Conservation (phyloP, 140 eudicot genomes). For the Erigeron philadelphicus region DNA sequence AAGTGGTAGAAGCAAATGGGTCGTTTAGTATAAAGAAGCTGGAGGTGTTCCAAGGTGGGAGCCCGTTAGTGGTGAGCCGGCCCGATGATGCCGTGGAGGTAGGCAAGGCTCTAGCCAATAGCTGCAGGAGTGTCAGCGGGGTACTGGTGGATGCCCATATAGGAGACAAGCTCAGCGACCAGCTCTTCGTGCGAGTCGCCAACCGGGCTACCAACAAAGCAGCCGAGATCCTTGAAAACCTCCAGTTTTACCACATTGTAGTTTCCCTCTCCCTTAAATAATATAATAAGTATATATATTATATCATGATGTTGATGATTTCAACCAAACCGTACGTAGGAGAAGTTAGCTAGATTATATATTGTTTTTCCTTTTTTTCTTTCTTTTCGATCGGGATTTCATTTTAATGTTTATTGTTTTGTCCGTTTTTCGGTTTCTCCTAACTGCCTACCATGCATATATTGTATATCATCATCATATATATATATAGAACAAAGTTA, state of each 20-base stretch:
- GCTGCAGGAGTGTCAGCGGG: slow-evolving; percentile 82
- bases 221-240: slow-evolving; percentile 70
- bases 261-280: slow-evolving; percentile 71
- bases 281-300: too few relatives aligned
- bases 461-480: too few relatives aligned
- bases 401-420: too few relatives aligned
- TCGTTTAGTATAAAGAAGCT: slow-evolving; percentile 63
- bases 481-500: too few relatives aligned
- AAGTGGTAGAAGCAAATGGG: slow-evolving; percentile 81
- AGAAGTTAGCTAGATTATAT: neutral
- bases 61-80: slow-evolving; percentile 79
- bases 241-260: slow-evolving; percentile 85
- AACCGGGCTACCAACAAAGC: slow-evolving; percentile 66
- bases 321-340: slow-evolving; percentile 6
- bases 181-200: slow-evolving; percentile 59
- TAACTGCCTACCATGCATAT: too few relatives aligned
- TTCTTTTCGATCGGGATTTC: too few relatives aligned
- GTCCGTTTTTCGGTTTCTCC: too few relatives aligned
- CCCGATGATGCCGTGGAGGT: slow-evolving; percentile 71
- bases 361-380: neutral
- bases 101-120: slow-evolving; percentile 74
- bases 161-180: slow-evolving; percentile 69
- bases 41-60: slow-evolving; percentile 81
- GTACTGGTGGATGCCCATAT: slow-evolving; percentile 95
- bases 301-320: neutral